Evolutionary conservation across 805 yeast species (phyloP), one percentile per base, ranked within the genome.

Genomic region (Metschnikowia lachancei): DNA sequence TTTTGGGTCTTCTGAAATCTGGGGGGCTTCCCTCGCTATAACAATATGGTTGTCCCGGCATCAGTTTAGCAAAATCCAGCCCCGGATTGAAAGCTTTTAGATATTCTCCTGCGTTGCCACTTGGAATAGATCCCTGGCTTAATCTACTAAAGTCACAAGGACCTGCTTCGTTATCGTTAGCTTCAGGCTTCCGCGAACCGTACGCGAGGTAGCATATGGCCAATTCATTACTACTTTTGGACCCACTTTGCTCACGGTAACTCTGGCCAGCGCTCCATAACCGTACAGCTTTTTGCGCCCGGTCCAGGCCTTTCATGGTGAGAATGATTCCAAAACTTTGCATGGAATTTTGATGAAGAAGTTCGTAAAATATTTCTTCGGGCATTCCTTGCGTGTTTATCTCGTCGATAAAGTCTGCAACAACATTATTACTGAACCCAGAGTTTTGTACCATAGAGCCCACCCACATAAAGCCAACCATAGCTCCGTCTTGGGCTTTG

Each of bases 401-500:
- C 38, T 36, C 38, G 10, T 13, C 17, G 17, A 36, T 19, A 20
- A 36, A 36, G 13, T 36, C 29, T 10, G 38, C 28, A 19, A 36
- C 10, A 6, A 36, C 29, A 20, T 36, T 36, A 5, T 20, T 36
- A 29, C 38, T 36, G 26, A 36, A 12, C 13, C 38, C 38, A 11
- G 38, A 19, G 29, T 36, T 36, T 24, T 36, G 38, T 4, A 36
- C 18, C 38, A 36, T 36, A 4, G 38, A 36, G 8, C 38, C 38
- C 6, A 36, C 38, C 38, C 38, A 36, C 38, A 36, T 36, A 16
- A 20, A 36, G 3, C 29, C 38, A 6, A 14, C 14, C 29, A 36
- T 13, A 3, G 19, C 38, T n/a, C 22, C 38, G 20, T 36, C 11
- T 11, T 36, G 29, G 13, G 38, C 38, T 12, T 20, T 36, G 29